Conservation (phyloP, 1,139 yeast genomes). For the Yamadazyma dendronema region DNA sequence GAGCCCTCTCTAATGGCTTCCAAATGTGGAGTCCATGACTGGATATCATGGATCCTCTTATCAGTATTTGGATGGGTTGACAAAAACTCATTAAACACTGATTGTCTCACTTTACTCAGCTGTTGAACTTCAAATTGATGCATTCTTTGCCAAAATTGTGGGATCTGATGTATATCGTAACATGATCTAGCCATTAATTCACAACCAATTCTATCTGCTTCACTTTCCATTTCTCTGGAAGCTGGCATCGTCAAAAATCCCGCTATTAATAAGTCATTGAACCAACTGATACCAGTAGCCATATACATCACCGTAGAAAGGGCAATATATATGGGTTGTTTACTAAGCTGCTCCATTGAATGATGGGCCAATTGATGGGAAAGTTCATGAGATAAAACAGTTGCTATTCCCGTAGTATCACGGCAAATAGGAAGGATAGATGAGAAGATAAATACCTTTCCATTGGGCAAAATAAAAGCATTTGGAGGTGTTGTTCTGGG, state of each 20-base stretch:
- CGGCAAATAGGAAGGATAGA: conserved; percentile 76
- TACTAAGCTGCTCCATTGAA: conserved; percentile 74
- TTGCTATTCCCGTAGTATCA: conserved; percentile 89
- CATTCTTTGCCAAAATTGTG: conserved; percentile 84
- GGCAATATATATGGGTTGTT: conserved; percentile 57
- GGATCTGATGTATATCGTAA: conserved; percentile 71
- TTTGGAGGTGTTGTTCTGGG: conserved; percentile 71
- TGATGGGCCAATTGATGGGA: conserved; percentile 95
- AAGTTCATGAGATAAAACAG: conserved; percentile 88
- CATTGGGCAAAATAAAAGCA: conserved; percentile 95
- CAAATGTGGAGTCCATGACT: conserved; percentile 73
- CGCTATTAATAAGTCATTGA: conserved; percentile 56
- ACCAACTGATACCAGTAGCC: conserved; percentile 30
- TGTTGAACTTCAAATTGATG: conserved; percentile 46
- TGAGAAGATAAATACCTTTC: conserved; percentile 87
- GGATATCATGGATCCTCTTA: conserved; percentile 67
- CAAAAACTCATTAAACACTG: conserved; percentile 55
- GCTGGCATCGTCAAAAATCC: conserved; percentile 76
- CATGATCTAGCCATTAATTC: conserved; percentile 91
- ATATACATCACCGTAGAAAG: conserved; percentile 48
- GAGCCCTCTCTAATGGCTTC: conserved; percentile 35
- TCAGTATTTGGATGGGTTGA: conserved; percentile 90
- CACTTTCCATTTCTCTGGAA: conserved; percentile 89
- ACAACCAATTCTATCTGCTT: conserved; percentile 92
- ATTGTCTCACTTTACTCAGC: conserved; percentile 16